A percentile compares a stretch with the other conserved stretches of the same genome.
Conservation (phyloP, 2,329 filamentous ascomycete species). For the Cordyceps cicadae region DNA sequence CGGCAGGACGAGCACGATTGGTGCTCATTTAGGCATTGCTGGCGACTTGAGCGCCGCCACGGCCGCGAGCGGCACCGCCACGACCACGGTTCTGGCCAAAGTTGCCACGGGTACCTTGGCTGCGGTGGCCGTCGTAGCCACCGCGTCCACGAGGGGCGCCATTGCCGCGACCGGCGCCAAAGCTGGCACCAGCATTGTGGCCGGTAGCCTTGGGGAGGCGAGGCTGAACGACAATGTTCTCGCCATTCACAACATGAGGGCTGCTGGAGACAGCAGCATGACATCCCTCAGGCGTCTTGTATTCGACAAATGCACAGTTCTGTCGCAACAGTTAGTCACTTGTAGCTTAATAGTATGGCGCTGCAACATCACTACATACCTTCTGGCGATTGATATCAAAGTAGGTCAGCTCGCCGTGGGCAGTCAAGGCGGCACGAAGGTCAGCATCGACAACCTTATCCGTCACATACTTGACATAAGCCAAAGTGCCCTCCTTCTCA, state of each 20-base stretch:
- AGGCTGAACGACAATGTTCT: conserved; percentile 80
- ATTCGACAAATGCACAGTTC: conserved; percentile 98
- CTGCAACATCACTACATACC: conserved; percentile 42
- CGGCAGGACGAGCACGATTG: not conserved
- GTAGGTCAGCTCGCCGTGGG: conserved; percentile 62
- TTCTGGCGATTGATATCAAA: conserved; percentile 77
- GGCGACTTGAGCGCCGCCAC: conserved; percentile 46
- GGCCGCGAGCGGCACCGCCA: conserved; percentile 56
- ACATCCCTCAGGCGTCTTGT: conserved; percentile 71
- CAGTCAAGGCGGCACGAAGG: conserved; percentile 60
- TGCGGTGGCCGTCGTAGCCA: conserved; percentile 59
- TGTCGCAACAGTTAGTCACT: conserved; percentile 31
- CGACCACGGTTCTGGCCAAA: conserved; percentile 60
- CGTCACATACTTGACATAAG: conserved; percentile 92
- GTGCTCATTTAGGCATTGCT: conserved; percentile 38
- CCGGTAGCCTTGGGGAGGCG: conserved; percentile 68
- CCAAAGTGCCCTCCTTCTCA: conserved; percentile 70
- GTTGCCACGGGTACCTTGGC: conserved; percentile 60
- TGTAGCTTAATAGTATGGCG: no score
- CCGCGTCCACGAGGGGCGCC: conserved; percentile 57
- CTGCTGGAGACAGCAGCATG: conserved; percentile 75
- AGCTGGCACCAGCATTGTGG: conserved; percentile 59
- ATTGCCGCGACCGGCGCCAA: conserved; percentile 53
- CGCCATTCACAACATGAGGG: conserved; percentile 74
- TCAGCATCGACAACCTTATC: conserved; percentile 74